Evolutionary conservation across 768 basidiomycete species (phyloP), one percentile per base, ranked within the genome.

Genomic region (Kwoniella sp.): DNA sequence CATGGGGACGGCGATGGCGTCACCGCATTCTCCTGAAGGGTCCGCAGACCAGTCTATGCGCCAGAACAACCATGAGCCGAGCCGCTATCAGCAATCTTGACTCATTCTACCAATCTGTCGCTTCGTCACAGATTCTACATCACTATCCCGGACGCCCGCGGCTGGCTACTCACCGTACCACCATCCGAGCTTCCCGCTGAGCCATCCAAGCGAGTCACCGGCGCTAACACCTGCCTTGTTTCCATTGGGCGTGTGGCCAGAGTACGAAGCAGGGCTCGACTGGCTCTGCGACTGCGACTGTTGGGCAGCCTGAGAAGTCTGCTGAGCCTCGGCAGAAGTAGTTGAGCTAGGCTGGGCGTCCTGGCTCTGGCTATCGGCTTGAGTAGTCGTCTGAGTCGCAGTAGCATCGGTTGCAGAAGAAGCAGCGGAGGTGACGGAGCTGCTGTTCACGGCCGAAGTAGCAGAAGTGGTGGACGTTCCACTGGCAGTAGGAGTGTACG

Each of bases 151-250:
- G 33, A 33, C 40, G 40, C 40, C 17, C 10, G 3, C 40, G 3
- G 4, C 40, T 3, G 8, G 3, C 17, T 17, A 68, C 74, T 68
- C 69, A 64, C 74, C 74, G 60, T 77, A 76, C 74, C 74, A 77
- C 72, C 72, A 75, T 65, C 76, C 76, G 40, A 77, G 69, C 37
- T 69, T 63, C 26, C 59, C 61, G 60, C 66, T 63, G 47, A 74
- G 40, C 48, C 53, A 65, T 26, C 46, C 27, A 37, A 65, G 64
- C 15, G 62, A 55, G 57, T 74, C 71, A 22, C 72, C 72, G 25
- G 67, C 76, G 33, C 67, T 63, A 55, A 77, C 71, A 60, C 76
- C 76, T 17, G 76, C 74, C 55, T 76, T 73, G 22, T 58, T 76
- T 6, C 74, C 69, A 55, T 73, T 73, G 22, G 72, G 74, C 12